Base-by-base conservation (phyloP, 2,329 filamentous ascomycete species). In the Neopestalotiopsis sp. region DNA sequence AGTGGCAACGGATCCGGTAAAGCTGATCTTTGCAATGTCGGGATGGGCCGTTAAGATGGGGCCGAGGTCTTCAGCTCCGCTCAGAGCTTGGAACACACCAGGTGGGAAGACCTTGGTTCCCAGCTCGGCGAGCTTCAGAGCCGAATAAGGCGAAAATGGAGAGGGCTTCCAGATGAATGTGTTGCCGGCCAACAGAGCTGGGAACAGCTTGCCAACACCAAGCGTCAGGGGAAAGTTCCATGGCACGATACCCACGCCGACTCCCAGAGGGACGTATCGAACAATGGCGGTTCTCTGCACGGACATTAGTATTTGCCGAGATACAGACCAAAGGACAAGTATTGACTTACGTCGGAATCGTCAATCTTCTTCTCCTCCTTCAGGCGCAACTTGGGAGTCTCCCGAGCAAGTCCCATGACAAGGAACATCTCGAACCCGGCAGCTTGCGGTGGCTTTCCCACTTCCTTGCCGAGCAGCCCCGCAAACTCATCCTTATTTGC, bases 1-100 rank as follows among this genome's bases (percentile, higher is more conserved):
- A 0, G 86, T 88, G 1, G 82, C 81, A 65, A 81, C 84, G 38
- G 84, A 86, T 14, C 86, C 86, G 7, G 86, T 88, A 79, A 89
- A 67, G 20, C 34, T 60, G 65, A 67, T 45, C 52, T 67, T 60
- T 9, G 34, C 57, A 9, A 61, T n/a, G 12, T 34, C 65, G 17
- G 65, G 65, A 30, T 67, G 65, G 9, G 40, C 30, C 13, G 66
- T 68, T 13, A 68, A 6, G 1, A 77, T 73, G 0, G 83, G 82
- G 0, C 84, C 84, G 4, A 84, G 73, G 3, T 76, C 76, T 38
- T 84, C 83, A 40, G 81, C 80, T 1, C 83, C 83, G 65, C 80
- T 83, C 4, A 85, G 73, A 7, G 75, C 79, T 69, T 85, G 82
- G 0, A 85, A 59, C 4, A 85, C 80, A 4, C 83, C 84, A 2